Evolutionary conservation across 2,329 filamentous ascomycete genomes (phyloP).

Genomic region (Aureobasidium sp.): DNA sequence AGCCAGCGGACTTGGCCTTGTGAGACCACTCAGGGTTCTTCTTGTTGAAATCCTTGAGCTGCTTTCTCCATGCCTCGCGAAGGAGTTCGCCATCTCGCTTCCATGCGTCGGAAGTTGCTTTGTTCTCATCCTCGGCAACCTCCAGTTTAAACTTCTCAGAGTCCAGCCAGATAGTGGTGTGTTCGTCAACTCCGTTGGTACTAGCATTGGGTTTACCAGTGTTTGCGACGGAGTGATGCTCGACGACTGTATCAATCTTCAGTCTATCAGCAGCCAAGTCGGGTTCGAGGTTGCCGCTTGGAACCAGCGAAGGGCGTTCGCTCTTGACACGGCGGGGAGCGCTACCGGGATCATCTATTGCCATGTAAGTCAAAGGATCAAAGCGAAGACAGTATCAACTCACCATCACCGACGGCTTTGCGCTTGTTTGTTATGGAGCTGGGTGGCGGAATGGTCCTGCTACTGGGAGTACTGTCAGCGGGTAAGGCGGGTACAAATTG

Average conservation of each 20-base stretch:
- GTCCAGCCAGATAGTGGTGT: neutral
- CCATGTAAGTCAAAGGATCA: neutral
- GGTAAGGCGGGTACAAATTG: neutral
- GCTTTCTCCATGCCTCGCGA: neutral
- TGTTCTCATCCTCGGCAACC: neutral
- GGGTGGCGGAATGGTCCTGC: neutral
- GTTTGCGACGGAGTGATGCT: too few species aligned
- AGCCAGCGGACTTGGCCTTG: neutral
- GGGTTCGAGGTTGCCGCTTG: neutral
- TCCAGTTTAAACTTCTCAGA: neutral
- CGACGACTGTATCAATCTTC: too few species aligned
- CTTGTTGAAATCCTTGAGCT: conserved; percentile 4
- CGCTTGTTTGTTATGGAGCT: neutral
- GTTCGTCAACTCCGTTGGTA: neutral
- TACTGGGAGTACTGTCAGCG: neutral
- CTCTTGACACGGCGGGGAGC: neutral
- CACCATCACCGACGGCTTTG: neutral
- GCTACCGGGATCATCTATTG: neutral
- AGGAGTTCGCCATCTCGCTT: neutral
- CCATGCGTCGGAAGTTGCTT: neutral
- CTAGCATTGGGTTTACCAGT: neutral
- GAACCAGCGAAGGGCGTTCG: neutral
- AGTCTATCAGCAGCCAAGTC: neutral
- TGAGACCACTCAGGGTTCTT: neutral
- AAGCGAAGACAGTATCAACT: neutral